Evolutionary conservation across 768 basidiomycete species (phyloP).

Genomic region (Rhizopogon roseolus): DNA sequence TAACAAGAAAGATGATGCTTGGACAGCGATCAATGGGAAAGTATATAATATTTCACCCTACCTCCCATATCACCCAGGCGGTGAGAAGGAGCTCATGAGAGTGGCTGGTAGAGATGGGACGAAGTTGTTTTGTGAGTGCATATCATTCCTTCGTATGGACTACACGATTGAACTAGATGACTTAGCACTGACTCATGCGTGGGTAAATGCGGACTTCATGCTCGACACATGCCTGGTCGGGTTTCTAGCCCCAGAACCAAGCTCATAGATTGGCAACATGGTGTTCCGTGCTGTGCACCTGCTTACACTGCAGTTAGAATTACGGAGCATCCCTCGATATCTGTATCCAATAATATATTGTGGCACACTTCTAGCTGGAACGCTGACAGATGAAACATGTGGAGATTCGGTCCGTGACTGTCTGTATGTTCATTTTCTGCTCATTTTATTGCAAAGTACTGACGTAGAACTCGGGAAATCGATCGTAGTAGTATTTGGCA

Average conservation of each 20-base stretch:
- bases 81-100: slow-evolving; percentile 90
- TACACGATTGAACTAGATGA: background rate
- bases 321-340: background rate
- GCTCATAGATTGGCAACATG: slow-evolving; percentile 21
- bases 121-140: slow-evolving; percentile 78
- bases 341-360: background rate
- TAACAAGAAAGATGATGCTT: slow-evolving; percentile 82
- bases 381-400: background rate
- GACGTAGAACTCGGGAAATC: background rate
- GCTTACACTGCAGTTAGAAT: background rate
- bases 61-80: slow-evolving; percentile 89
- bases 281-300: background rate
- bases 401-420: background rate
- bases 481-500: background rate
- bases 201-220: slow-evolving; percentile 98
- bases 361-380: background rate
- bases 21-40: slow-evolving; percentile 88
- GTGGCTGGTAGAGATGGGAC: slow-evolving; percentile 95
- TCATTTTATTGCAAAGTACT: background rate
- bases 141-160: background rate
- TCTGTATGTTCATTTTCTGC: background rate
- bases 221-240: slow-evolving; percentile 91
- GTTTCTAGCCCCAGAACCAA: slow-evolving; percentile 73
- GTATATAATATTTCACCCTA: slow-evolving; percentile 97
- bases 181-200: slow-evolving; percentile 85